Conservation (phyloP, 108 stramenopile species). For the Schizochytrium sp. region DNA sequence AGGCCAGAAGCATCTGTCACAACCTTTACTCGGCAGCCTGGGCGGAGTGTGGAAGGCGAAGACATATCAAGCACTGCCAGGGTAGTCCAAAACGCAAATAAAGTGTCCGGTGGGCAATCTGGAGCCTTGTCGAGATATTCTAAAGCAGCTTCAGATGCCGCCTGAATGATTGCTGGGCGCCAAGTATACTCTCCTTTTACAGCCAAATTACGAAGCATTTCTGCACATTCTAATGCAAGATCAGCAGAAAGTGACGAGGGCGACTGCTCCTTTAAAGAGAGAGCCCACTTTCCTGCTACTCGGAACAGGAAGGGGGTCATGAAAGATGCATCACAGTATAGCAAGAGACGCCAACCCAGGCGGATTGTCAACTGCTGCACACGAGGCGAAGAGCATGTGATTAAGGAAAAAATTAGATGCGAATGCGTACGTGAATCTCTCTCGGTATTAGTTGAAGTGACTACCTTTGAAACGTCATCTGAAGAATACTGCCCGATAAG, state of each 20-base stretch:
- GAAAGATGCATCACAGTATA: background rate
- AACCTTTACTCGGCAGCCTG: slow-evolving; percentile 52
- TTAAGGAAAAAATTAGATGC: slow-evolving; percentile 13
- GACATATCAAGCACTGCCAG: slow-evolving; percentile 49
- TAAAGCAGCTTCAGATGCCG: background rate
- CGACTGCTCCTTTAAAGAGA: background rate
- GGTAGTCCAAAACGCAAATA: slow-evolving; percentile 31
- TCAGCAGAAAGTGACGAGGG: background rate
- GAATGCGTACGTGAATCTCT: background rate
- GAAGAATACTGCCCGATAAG: slow-evolving; percentile 1
- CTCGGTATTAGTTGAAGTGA: background rate
- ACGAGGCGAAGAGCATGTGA: slow-evolving; percentile 36
- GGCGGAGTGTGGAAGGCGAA: slow-evolving; percentile 42
- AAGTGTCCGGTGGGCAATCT: background rate
- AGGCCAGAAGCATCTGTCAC: slow-evolving; percentile 43
- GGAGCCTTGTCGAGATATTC: slow-evolving; percentile 35
- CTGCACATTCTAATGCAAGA: slow-evolving; percentile 44
- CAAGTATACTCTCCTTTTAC: slow-evolving; percentile 5
- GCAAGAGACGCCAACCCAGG: background rate
- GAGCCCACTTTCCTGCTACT: slow-evolving; percentile 24
- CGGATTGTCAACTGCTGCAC: slow-evolving; percentile 46
- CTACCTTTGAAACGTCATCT: background rate
- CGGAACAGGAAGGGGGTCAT: background rate
- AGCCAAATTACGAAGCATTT: slow-evolving; percentile 28
- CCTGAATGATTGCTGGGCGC: background rate